Percentiles rank a stretch among this genome's conserved stretches.
phyloP scores from a whole-genome alignment of 2,329 filamentous ascomycete species.

The Xylaria sp. region DNA sequence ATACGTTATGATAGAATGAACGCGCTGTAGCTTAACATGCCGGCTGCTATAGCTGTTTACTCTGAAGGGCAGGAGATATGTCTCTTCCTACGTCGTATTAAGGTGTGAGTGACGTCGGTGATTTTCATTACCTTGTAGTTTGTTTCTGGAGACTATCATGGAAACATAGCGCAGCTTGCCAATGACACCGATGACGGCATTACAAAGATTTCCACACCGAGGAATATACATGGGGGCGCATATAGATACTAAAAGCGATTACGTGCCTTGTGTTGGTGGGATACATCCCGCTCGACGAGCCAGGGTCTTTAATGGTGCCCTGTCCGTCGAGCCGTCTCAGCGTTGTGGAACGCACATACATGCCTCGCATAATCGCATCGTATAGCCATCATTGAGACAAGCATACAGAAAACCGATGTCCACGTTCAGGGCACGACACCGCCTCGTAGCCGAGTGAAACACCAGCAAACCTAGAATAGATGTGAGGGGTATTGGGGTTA shows the following conservation, averaged over 20 bases:
- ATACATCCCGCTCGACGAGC: constrained; percentile 19
- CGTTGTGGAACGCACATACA: constrained; percentile 21
- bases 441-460: constrained; percentile 37
- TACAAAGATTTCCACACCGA: constrained; percentile 10
- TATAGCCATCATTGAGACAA: constrained; percentile 34
- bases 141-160: background rate
- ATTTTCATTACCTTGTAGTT: constrained; percentile 1
- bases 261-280: constrained; percentile 17
- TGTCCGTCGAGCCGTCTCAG: constrained; percentile 29
- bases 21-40: background rate
- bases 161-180: background rate
- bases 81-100: background rate
- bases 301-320: constrained; percentile 24
- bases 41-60: background rate
- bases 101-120: constrained; percentile 1
- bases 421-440: constrained; percentile 33
- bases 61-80: background rate
- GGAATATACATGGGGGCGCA: constrained; percentile 11
- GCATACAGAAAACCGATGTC: constrained; percentile 36
- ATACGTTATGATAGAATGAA: background rate
- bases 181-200: constrained; percentile 34
- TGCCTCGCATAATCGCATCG: constrained; percentile 34
- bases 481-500: constrained; percentile 41
- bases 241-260: constrained; percentile 29
- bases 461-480: constrained; percentile 14